phyloP scores from a whole-genome alignment of 371 early-diverging fungal genomes.

The Mortierella sp. region DNA sequence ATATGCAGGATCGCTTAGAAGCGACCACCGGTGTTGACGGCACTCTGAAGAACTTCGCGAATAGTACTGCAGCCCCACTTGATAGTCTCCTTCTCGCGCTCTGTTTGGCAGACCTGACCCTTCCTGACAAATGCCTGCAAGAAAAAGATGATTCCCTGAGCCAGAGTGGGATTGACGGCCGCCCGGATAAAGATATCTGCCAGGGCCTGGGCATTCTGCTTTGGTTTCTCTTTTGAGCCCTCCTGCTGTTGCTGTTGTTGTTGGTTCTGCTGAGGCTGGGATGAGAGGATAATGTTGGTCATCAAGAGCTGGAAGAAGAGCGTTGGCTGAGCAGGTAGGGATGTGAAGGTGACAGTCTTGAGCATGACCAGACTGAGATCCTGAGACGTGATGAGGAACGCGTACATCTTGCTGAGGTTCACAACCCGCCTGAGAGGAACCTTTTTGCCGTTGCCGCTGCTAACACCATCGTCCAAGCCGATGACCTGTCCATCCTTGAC shows the following conservation, averaged over 20 bases:
- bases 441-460: conserved; percentile 23
- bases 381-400: conserved; percentile 70
- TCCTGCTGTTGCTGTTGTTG: conserved; percentile 22
- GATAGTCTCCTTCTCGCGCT: conserved; percentile 67
- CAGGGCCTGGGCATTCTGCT: conserved; percentile 64
- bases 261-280: conserved; percentile 36
- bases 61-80: conserved; percentile 75
- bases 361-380: conserved; percentile 75
- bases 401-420: conserved; percentile 84
- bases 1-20: conserved; percentile 18
- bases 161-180: conserved; percentile 69
- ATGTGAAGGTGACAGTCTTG: conserved; percentile 83
- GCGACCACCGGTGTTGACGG: conserved; percentile 57
- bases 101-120: conserved; percentile 59
- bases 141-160: conserved; percentile 82
- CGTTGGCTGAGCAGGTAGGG: conserved; percentile 68
- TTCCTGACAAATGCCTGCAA: conserved; percentile 73
- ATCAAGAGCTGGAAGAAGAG: conserved; percentile 80
- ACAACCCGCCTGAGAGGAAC: conserved; percentile 76
- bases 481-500: conserved; percentile 55
- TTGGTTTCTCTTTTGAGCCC: conserved; percentile 41
- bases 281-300: conserved; percentile 59
- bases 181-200: conserved; percentile 73
- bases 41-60: conserved; percentile 68
- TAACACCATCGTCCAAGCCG: conserved; percentile 27